A percentile compares a stretch with the other conserved stretches of the same genome.
Conservation (phyloP, 2,329 filamentous ascomycete genomes). For the Fusarium chlamydosporum region DNA sequence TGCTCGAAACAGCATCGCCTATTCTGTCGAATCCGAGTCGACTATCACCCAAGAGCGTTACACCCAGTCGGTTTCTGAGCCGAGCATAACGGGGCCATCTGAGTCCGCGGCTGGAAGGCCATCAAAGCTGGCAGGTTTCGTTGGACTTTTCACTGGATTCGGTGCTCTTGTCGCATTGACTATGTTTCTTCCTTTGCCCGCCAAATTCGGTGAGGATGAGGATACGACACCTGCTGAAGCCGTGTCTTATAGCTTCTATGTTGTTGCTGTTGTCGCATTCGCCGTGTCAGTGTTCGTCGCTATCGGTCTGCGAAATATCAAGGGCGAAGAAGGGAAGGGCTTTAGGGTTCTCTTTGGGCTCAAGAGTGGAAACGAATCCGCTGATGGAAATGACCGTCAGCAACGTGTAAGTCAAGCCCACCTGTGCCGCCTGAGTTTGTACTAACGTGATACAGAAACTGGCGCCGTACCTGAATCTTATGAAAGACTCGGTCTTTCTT, state of each 20-base stretch:
- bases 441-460: constrained; percentile 53
- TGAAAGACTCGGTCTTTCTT: constrained; percentile 74
- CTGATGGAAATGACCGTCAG: constrained; percentile 34
- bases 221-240: constrained; percentile 81
- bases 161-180: constrained; percentile 87
- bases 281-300: constrained; percentile 81
- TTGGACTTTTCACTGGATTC: constrained; percentile 92
- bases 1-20: constrained; percentile 70
- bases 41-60: constrained; percentile 80
- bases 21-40: constrained; percentile 79
- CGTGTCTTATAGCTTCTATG: constrained; percentile 87
- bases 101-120: constrained; percentile 60
- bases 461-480: constrained; percentile 71
- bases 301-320: constrained; percentile 77
- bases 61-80: constrained; percentile 56
- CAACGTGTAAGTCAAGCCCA: constrained; percentile 49
- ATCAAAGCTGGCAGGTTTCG: constrained; percentile 82
- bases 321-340: constrained; percentile 83
- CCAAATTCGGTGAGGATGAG: constrained; percentile 77
- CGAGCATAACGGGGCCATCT: constrained; percentile 44
- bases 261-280: constrained; percentile 81
- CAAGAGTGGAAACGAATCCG: constrained; percentile 47
- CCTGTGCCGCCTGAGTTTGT: neutral
- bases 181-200: constrained; percentile 89
- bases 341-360: constrained; percentile 71